Base-by-base conservation (phyloP, 2,329 filamentous ascomycete genomes). In the Fusarium pseudonygamai region DNA sequence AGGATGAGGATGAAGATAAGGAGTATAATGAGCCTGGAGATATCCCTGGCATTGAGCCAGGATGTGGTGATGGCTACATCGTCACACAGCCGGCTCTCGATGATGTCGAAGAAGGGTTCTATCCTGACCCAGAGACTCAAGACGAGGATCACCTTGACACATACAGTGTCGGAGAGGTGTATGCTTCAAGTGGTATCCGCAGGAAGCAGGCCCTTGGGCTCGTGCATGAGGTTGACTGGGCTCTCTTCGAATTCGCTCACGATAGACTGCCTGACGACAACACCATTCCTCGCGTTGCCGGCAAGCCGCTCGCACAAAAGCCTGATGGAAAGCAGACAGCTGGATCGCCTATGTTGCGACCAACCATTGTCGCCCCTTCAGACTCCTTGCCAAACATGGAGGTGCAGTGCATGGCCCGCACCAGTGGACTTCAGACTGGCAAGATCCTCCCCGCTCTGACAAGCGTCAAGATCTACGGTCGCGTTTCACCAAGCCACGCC, bases 221-320 rank as follows among this genome's bases (percentile, higher is more conserved):
- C 30, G 86, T 93, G 11, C 96, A 98, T 80, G 96, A 98, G 81
- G 95, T 98, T 49, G 96, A 98, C 81, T 98, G 96, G 96, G 95
- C 95, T 0, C 85, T 98, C 6, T 95, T 98, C 76, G 90, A 93
- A 74, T 93, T 98, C 72, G 85, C 92, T 16, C 86, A 91, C 8
- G 88, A 91, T 16, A 90, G 96, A 3, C 84, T 91, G 20, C 93
- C 96, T 7, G 85, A 88, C 1, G 88, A 90, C 67, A 98, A 98
- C 76, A 82, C 89, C 16, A 92, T 97, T 28, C 89, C 89, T 5
- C 60, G 75, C 49, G 68, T 78, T 24, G 40, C 71, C 28, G 64
- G 62, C 36, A 55, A 47, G 14, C 65, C 70, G 9, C 69, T 69
- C 3, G 61, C 52, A 53, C 69, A 69, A 60, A 55, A 53, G 56